Percentiles rank a stretch among this genome's conserved stretches.
Evolutionary conservation across 2,329 filamentous ascomycete species (phyloP).

Genomic region (Cladosporium sp.): DNA sequence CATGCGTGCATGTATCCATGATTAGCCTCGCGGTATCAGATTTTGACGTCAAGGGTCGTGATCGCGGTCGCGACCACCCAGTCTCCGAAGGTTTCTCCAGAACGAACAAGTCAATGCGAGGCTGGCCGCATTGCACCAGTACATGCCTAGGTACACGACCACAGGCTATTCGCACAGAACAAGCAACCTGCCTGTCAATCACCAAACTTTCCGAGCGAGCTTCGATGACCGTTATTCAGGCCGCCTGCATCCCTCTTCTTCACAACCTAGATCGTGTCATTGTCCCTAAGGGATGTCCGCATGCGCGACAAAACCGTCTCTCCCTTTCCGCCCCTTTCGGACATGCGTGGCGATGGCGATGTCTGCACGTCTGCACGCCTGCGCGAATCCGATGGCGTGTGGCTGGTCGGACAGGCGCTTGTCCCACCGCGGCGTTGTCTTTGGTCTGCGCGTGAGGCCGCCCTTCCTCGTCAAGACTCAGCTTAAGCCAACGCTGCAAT

Average conservation of each 20-base stretch:
- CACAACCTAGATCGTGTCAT: not conserved
- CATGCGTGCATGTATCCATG: not conserved
- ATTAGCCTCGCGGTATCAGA: constrained; percentile 9
- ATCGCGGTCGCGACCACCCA: not conserved
- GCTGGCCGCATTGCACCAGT: not conserved
- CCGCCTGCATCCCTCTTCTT: not conserved
- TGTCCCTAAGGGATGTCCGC: not conserved
- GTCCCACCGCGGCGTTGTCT: constrained; percentile 17
- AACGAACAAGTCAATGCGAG: not conserved
- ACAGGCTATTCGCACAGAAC: not conserved
- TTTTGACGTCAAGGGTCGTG: not conserved
- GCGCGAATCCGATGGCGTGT: constrained; percentile 15
- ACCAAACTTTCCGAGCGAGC: not conserved
- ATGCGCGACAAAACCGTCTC: not conserved
- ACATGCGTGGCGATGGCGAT: not conserved
- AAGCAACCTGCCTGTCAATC: not conserved
- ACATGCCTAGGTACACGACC: not conserved
- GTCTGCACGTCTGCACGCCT: constrained; percentile 7
- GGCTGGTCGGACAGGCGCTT: constrained; percentile 16
- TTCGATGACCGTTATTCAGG: not conserved
- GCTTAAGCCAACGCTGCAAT: not conserved
- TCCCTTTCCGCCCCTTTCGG: constrained; percentile 4
- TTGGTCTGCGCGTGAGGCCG: constrained; percentile 8
- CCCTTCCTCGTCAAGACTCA: constrained; percentile 14
- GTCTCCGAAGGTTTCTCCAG: not conserved